phyloP scores from a whole-genome alignment of 495 filamentous ascomycete genomes.

The Terfezia claveryi region DNA sequence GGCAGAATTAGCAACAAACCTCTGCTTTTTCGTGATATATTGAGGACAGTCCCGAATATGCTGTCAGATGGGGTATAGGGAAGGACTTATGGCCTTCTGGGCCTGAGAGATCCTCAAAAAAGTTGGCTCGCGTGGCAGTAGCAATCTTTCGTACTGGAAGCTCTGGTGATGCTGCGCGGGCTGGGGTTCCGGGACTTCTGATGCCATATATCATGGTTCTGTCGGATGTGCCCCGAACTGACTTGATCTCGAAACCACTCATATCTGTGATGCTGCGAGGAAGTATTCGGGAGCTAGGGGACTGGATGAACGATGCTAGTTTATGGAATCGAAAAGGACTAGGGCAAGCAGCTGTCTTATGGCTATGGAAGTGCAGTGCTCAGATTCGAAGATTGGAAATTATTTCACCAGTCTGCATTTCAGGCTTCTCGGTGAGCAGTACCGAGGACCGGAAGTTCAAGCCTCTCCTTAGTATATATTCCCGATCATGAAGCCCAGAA shows the following conservation, averaged over 20 bases:
- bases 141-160: neutral
- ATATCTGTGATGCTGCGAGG: neutral
- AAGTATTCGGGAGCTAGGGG: too few relatives aligned
- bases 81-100: neutral
- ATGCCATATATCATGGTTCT: neutral
- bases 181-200: neutral
- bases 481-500: too few relatives aligned
- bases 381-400: too few relatives aligned
- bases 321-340: too few relatives aligned
- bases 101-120: neutral
- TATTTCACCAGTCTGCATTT: too few relatives aligned
- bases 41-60: neutral
- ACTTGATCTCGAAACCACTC: neutral
- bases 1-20: neutral
- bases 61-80: neutral
- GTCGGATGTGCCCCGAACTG: neutral
- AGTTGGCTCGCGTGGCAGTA: neutral
- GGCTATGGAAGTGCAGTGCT: too few relatives aligned
- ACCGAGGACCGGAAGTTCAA: too few relatives aligned
- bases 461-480: too few relatives aligned
- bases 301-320: too few relatives aligned
- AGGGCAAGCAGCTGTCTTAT: too few relatives aligned
- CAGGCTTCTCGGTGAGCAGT: too few relatives aligned
- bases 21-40: neutral
- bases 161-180: neutral